Base-by-base conservation (phyloP, 805 yeast genomes). In the Cyberlindnera saturnus region DNA sequence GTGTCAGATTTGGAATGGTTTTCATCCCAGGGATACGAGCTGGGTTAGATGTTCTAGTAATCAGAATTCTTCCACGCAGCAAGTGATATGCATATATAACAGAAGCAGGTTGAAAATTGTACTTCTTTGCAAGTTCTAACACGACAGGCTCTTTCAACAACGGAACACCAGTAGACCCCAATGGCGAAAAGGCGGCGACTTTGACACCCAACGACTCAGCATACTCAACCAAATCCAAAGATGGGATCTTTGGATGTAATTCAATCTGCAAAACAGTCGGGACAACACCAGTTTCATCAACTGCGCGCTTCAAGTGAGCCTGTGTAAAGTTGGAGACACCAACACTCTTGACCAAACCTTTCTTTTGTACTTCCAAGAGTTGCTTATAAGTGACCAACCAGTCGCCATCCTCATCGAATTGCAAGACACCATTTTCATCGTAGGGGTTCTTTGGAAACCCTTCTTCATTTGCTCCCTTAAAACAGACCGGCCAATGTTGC, bases 401-500 rank as follows among this genome's bases (percentile, higher is more conserved):
- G 44, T 74, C 77, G 34, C 72, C 71, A 17, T 65, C 60, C 8
- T 60, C 60, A 40, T 60, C 61, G 36, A 63, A 49, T 23, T 59
- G 53, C 4, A 68, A 50, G 6, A 60, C 50, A 4, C 72, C 73
- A 32, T 68, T 63, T 32, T 57, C 57, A 29, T 48, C 48, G 17
- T 61, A 69, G 52, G 64, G 67, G 40, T 64, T 61, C 52, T 47
- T 49, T 28, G 64, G 71, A 40, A 40, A 26, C 0, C 55, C 87
- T 44, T 84, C 71, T 35, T 86, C 86, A 36, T 87, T 91, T 59
- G 72, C 34, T 1, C 48, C 81, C 67, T 46, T 44, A 32, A 80
- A 82, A 18, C 95, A 82, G 14, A 85, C 72, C 49, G 96, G 96
- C 80, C 87, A 88, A 63, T 87, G 96, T 56, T 86, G 76, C 51